Conservation (phyloP, 2,329 filamentous ascomycete species). For the Bipolaris bicolor region DNA sequence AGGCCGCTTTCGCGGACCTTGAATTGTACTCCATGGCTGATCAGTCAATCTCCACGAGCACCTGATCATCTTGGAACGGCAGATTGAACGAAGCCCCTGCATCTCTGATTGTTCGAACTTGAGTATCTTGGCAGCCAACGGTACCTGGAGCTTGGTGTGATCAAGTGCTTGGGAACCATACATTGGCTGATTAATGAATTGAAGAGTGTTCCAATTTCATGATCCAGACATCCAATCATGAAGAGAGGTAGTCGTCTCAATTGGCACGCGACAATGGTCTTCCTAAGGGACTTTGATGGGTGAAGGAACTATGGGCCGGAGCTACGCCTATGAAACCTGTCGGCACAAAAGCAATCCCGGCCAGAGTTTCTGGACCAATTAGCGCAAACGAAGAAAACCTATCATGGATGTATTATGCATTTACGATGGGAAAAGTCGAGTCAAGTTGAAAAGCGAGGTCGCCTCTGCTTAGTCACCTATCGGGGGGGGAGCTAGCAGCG, state of each 20-base stretch:
- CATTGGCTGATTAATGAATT: background rate
- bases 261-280: background rate
- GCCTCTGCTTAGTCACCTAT: conserved; percentile 13
- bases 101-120: background rate
- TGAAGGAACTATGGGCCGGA: background rate
- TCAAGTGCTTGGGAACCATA: background rate
- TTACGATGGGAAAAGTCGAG: background rate
- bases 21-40: too few relatives aligned
- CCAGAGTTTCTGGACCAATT: too few relatives aligned
- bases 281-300: background rate
- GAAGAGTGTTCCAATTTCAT: background rate
- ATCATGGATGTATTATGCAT: too few relatives aligned
- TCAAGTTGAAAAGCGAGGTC: background rate
- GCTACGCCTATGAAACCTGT: too few relatives aligned
- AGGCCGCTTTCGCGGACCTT: background rate
- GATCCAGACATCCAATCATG: background rate
- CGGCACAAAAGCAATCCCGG: too few relatives aligned
- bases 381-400: background rate
- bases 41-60: background rate
- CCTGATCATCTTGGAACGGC: background rate
- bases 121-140: background rate
- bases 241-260: background rate
- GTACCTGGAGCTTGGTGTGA: background rate
- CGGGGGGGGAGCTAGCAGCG: conserved; percentile 12
- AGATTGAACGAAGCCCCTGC: background rate